These are phyloP conservation scores for Tetrapyrgos nigripes DNA, from an alignment of 1,284 basidiomycete species.

Conservation along the genomic window DNA sequence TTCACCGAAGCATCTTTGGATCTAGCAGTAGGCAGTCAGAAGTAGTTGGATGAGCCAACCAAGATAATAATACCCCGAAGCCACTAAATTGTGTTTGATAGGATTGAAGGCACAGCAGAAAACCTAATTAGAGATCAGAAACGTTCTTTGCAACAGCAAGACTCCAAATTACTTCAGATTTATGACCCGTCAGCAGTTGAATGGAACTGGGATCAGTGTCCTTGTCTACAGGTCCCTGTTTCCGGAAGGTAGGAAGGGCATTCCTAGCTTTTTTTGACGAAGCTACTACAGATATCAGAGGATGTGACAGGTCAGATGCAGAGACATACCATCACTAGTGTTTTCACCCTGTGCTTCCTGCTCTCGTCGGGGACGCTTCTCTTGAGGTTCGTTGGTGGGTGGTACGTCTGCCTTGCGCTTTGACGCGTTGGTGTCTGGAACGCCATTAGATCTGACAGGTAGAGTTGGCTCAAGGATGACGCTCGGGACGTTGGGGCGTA, in stretches of 20 bases:
- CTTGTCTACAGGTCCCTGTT: conserved; percentile 44
- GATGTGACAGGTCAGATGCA: conserved; percentile 16
- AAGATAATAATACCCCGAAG: conserved; percentile 66
- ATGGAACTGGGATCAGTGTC: conserved; percentile 47
- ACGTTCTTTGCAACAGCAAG: neutral
- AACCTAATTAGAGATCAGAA: conserved; percentile 50
- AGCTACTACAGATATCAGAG: conserved; percentile 26
- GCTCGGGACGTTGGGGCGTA: neutral
- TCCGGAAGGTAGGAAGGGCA: neutral
- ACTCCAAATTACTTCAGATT: conserved; percentile 59
- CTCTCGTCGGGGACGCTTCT: conserved; percentile 58
- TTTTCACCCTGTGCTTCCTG: conserved; percentile 47
- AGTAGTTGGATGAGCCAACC: conserved; percentile 5
- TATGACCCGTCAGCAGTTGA: conserved; percentile 61
- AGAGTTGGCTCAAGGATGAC: neutral
- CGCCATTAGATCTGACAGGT: conserved; percentile 9
- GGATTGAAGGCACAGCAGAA: conserved; percentile 87
- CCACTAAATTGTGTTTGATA: conserved; percentile 61
- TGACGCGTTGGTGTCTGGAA: conserved; percentile 9
- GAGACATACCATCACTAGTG: neutral
- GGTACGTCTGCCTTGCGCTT: conserved; percentile 60
- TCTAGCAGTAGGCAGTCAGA: conserved; percentile 40
- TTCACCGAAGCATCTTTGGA: conserved; percentile 80
- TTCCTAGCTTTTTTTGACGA: conserved; percentile 13
- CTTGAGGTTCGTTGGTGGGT: conserved; percentile 48